phyloP scores from a whole-genome alignment of 176 grass and related monocot species.

The Lolium rigidum region DNA sequence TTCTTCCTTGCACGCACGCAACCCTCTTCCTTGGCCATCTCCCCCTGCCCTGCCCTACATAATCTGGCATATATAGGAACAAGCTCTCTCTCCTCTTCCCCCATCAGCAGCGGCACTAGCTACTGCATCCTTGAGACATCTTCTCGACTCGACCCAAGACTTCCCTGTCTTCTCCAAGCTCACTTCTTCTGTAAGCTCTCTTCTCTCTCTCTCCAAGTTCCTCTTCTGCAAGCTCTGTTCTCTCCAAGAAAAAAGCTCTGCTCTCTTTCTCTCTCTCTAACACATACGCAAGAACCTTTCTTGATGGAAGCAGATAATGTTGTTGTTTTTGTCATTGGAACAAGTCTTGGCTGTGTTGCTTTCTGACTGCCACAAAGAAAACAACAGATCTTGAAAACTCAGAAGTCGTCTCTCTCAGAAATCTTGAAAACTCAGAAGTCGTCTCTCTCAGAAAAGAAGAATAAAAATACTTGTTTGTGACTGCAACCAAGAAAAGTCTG shows the following conservation, averaged over 20 bases:
- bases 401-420: background rate
- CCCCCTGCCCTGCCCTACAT: background rate
- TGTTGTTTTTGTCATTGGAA: background rate
- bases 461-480: background rate
- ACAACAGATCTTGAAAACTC: slow-evolving; percentile 10
- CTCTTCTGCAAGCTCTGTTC: background rate
- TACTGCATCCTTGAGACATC: background rate
- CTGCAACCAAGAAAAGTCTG: background rate
- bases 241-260: background rate
- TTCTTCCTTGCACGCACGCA: slow-evolving; percentile 21
- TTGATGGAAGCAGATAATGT: background rate
- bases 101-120: slow-evolving; percentile 5
- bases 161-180: slow-evolving; percentile 6
- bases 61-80: slow-evolving; percentile 35
- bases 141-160: slow-evolving; percentile 5
- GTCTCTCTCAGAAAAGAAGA: background rate
- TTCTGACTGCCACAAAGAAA: slow-evolving; percentile 26
- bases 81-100: slow-evolving; percentile 22
- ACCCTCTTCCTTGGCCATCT: background rate
- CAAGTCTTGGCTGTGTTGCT: background rate
- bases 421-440: slow-evolving; percentile 21
- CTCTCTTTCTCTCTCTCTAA: background rate
- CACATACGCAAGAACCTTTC: slow-evolving; percentile 3
- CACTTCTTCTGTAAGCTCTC: slow-evolving; percentile 24
- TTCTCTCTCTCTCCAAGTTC: background rate